Evolutionary conservation across 2,329 filamentous ascomycete genomes (phyloP).

Genomic region (Helicocarpus griseus): DNA sequence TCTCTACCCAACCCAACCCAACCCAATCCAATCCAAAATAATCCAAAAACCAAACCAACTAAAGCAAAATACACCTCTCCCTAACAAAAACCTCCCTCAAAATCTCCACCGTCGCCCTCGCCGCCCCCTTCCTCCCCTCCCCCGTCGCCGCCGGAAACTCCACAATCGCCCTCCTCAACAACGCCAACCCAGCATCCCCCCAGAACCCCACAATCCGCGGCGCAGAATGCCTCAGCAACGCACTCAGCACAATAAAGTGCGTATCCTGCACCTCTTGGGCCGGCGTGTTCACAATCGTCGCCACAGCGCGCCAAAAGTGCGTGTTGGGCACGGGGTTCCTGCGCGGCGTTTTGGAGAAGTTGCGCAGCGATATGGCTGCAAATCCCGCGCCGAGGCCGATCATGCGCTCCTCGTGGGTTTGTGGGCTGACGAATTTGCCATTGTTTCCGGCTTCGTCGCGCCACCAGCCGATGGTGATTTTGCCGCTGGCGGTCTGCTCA

Average conservation of each 20-base stretch:
- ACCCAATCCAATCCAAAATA: neutral
- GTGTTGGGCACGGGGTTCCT: conserved; percentile 66
- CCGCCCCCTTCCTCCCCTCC: conserved; percentile 26
- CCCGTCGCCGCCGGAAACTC: conserved; percentile 51
- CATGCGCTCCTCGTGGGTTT: conserved; percentile 74
- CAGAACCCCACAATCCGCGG: conserved; percentile 72
- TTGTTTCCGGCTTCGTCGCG: conserved; percentile 38
- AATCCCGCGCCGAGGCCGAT: conserved; percentile 75
- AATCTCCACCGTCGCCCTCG: conserved; percentile 29
- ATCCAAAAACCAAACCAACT: conserved; percentile 8
- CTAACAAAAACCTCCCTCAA: conserved; percentile 27
- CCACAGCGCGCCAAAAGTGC: conserved; percentile 74
- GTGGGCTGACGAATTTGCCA: conserved; percentile 53
- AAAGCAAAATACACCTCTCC: conserved; percentile 30
- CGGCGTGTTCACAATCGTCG: conserved; percentile 67
- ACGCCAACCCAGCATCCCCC: conserved; percentile 63
- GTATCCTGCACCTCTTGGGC: conserved; percentile 58
- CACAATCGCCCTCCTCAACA: conserved; percentile 61
- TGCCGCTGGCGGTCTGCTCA: conserved; percentile 61
- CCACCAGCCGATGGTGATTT: conserved; percentile 63
- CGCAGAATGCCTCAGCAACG: conserved; percentile 64
- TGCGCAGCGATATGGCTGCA: conserved; percentile 69
- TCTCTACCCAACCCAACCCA: neutral
- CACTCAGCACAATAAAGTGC: conserved; percentile 59
- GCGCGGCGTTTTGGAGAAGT: conserved; percentile 62